These are phyloP conservation scores for Pascua sp. DNA, from an alignment of 1,284 basidiomycete genomes.

Conservation along the genomic window DNA sequence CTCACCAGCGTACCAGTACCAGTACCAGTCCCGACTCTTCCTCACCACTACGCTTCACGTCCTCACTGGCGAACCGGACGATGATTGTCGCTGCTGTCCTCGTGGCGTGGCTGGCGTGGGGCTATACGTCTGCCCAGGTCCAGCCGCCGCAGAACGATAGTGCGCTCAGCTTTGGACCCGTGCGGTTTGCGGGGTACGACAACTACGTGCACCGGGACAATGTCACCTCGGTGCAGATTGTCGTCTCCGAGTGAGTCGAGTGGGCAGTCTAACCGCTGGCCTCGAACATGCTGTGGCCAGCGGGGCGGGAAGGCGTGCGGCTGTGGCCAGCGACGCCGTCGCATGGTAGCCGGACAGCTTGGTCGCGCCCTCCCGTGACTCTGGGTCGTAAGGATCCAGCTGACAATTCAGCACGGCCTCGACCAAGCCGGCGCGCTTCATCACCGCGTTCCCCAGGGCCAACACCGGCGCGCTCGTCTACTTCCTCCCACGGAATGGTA, in stretches of 20 bases:
- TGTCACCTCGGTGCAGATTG: conserved; percentile 48
- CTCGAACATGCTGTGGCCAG: no score
- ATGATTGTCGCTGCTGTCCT: no score
- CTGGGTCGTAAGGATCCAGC: not conserved
- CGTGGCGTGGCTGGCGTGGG: no score
- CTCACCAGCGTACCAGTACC: no score
- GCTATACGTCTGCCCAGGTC: no score
- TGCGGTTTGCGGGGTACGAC: conserved; percentile 48
- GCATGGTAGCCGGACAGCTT: no score
- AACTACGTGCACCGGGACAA: conserved; percentile 53
- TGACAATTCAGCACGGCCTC: conserved; percentile 35
- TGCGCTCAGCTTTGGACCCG: conserved; percentile 25
- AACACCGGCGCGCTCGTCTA: conserved; percentile 51
- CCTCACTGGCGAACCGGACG: no score
- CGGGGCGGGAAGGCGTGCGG: not conserved
- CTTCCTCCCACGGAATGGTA: conserved; percentile 39
- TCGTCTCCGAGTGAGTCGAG: conserved; percentile 37
- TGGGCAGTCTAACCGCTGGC: no score
- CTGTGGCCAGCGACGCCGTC: no score
- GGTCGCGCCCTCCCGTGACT: not conserved
- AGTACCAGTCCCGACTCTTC: no score
- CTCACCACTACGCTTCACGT: no score
- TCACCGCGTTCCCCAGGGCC: conserved; percentile 52
- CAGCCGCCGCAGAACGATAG: no score
- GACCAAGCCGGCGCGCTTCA: conserved; percentile 42